Base-by-base conservation (phyloP, 768 basidiomycete species). In the Amanita rubescens region DNA sequence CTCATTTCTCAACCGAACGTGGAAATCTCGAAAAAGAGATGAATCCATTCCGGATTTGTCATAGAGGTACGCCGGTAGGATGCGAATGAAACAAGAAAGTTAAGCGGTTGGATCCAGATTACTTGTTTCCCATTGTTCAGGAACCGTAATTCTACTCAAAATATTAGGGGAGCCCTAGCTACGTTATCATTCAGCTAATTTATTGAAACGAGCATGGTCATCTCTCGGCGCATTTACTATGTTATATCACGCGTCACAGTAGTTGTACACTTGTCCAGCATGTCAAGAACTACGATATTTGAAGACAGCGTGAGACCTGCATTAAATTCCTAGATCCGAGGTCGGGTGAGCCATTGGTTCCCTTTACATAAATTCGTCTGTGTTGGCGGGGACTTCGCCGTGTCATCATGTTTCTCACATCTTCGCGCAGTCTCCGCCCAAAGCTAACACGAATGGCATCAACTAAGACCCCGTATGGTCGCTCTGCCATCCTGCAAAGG, bases 1-100 rank as follows among this genome's bases (percentile, higher is more conserved):
- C 62, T 81, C 79, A 14, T 78, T 78, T 55, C 72, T 93, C 47
- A 83, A 70, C 55, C 72, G 85, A 53, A 73, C 73, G 62, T 90
- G 80, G 80, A 88, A 89, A 61, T 61, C 70, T 20, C 52, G 46
- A 43, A 53, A 70, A 71, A 55, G 60, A 55, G 56, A 72, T 72
- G 59, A 60, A 59, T 57, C 62, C 3, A 69, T 74, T 17, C 69
- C 74, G 20, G 74, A 75, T 55, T 50, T 74, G 53, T 72, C 69
- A 58, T 76, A 60, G 27, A 63, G 51, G 35, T 46, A 19, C 33
- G 42, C 22, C 27, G 27, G 44, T 15, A 11, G 8, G 3, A 27
- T 30, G 11, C 44, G 15, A 9, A 30, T 5, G 10, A 10, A 46
- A 19, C 25, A 46, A 15, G 25, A 27, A 44, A 15, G 12, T 43